phyloP scores from a whole-genome alignment of 768 basidiomycete species.

The Tubosaeta sp. region DNA sequence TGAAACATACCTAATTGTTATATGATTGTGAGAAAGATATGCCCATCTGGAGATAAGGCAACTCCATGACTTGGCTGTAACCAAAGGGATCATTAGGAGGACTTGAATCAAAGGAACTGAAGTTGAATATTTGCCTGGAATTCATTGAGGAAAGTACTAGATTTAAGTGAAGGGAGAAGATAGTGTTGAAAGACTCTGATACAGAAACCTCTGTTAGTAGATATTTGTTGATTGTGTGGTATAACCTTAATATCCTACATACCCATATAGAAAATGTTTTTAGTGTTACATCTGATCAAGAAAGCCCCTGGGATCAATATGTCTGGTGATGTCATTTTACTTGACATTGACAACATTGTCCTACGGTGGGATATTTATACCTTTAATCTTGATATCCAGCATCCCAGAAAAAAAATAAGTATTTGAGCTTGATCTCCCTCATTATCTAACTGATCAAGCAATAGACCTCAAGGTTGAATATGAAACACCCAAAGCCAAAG shows the following conservation, averaged over 20 bases:
- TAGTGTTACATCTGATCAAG: background rate
- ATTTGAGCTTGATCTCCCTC: background rate
- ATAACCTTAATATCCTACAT: background rate
- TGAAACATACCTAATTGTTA: too few relatives aligned
- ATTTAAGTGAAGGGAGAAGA: too few relatives aligned
- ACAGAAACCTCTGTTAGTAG: background rate
- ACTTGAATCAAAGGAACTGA: background rate
- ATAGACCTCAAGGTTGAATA: background rate
- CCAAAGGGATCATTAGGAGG: background rate
- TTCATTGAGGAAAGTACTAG: background rate
- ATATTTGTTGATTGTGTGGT: too few relatives aligned
- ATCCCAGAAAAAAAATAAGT: background rate
- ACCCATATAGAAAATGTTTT: background rate
- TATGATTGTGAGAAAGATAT: background rate
- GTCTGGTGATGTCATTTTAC: background rate
- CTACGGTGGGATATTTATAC: background rate
- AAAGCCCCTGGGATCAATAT: too few relatives aligned
- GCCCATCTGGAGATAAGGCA: background rate
- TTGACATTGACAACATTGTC: background rate
- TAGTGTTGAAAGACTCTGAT: background rate
- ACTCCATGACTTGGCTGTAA: background rate
- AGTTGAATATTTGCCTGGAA: background rate
- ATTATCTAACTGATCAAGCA: background rate
- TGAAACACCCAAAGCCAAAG: too few relatives aligned
- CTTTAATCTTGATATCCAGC: background rate